Evolutionary conservation across 768 basidiomycete genomes (phyloP), one percentile per base, ranked within the genome.

Genomic region (Mycena polygramma): DNA sequence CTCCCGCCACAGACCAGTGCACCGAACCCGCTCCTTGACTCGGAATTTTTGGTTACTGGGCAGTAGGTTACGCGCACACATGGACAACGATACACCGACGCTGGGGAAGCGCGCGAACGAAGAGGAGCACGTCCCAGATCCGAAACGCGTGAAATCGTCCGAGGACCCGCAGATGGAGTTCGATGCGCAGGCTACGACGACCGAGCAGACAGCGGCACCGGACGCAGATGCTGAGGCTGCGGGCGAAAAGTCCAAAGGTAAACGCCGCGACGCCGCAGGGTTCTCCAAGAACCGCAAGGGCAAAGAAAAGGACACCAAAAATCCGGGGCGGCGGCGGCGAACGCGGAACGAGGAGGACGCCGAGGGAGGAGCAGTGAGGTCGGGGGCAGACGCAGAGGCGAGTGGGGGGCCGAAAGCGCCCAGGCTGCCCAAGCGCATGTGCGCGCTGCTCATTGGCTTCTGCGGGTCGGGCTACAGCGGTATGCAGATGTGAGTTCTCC

Each of bases 381-480:
- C 61, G 36, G 74, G 51, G 11, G 37, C 59, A 43, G 73, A 65
- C 53, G 74, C 63, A 36, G 74, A 48, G 1, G 36, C 59, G 24
- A 62, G 64, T 51, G 77, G 61, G 39, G 66, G 77, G 43, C 80
- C 82, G 6, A 90, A 90, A 76, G 83, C 83, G 3, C 85, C 84
- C 26, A 86, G 93, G 41, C 81, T 92, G 30, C 95, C 96, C 17
- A 98, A 98, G 81, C 87, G 92, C 75, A 91, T 91, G 82, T 92
- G 91, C 48, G 96, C 94, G 0, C 79, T 98, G 55, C 81, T 98
- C 60, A 84, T 98, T 35, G 96, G 97, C 3, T 98, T 96, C 75
- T 95, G 94, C 80, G 97, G 97, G 8, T 91, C 94, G 0, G 95
- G 94, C 1, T 98, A 91, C 79, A 92, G 88, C 75, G 97, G 97